These are phyloP conservation scores for Wickerhamomyces strasburgensis DNA, from an alignment of 805 yeast genomes.

Conservation along the genomic window DNA sequence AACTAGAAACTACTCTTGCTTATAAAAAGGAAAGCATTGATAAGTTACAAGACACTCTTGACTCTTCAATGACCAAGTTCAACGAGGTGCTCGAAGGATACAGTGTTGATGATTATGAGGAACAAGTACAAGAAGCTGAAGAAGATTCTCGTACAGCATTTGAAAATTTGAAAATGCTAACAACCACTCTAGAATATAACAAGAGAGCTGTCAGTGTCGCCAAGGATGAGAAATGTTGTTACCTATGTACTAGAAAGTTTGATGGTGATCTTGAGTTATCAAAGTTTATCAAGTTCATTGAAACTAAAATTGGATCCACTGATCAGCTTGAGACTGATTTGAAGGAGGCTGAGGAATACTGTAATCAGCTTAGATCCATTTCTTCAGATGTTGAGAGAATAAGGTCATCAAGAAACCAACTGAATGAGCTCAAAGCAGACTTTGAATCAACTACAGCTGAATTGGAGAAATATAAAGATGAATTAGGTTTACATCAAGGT, in stretches of 20 bases:
- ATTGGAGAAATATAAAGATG: conserved; percentile 14
- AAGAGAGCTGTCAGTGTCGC: conserved; percentile 65
- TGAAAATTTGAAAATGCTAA: conserved; percentile 62
- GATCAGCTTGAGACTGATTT: conserved; percentile 30
- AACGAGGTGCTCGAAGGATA: conserved; percentile 26
- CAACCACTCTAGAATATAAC: conserved; percentile 67
- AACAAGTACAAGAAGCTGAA: conserved; percentile 50
- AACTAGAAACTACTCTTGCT: conserved; percentile 15
- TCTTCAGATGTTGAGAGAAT: conserved; percentile 25
- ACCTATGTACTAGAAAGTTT: conserved; percentile 68
- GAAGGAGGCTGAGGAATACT: conserved; percentile 27
- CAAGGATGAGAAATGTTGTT: conserved; percentile 50
- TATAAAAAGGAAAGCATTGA: conserved; percentile 7
- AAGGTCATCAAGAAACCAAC: conserved; percentile 5
- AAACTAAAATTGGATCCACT: conserved; percentile 28
- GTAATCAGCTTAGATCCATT: conserved; percentile 26
- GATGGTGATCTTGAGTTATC: conserved; percentile 30
- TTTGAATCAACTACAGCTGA: conserved; percentile 11
- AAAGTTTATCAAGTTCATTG: conserved; percentile 26
- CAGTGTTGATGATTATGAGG: conserved; percentile 46
- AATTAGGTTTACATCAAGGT: conserved; percentile 4
- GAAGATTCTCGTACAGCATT: conserved; percentile 54
- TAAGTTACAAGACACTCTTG: conserved; percentile 7
- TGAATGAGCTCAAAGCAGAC: conserved; percentile 12
- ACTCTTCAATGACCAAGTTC: conserved; percentile 10